Conservation (phyloP, 176 grass and related monocot genomes). For the Tillandsia fasciculata region DNA sequence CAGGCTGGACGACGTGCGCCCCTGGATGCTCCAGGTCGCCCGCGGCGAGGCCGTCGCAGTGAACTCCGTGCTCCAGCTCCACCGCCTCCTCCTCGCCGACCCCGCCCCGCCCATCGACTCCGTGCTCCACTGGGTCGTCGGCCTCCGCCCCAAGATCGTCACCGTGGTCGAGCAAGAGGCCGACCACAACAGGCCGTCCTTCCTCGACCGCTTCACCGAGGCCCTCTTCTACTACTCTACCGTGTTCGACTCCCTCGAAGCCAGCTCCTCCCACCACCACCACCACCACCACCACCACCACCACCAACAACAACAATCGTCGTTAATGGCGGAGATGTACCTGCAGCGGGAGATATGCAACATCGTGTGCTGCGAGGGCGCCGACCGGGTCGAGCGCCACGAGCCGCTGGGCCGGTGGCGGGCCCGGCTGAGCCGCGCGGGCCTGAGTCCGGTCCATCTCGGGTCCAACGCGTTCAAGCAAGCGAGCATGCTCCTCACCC, state of each 20-base stretch:
- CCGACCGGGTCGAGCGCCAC: conserved; percentile 70
- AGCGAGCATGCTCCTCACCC: conserved; percentile 78
- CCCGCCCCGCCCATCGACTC: conserved; percentile 41
- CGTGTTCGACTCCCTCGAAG: conserved; percentile 85
- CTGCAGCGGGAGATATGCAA: conserved; percentile 80
- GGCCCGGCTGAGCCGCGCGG: conserved; percentile 30
- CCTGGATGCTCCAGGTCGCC: conserved; percentile 77
- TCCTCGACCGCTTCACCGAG: conserved; percentile 91
- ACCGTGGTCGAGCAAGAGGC: conserved; percentile 91
- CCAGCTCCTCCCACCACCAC: conserved; percentile 17
- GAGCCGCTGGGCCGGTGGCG: conserved; percentile 70
- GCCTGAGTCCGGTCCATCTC: conserved; percentile 54
- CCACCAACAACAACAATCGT: conserved; percentile 27
- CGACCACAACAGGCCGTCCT: conserved; percentile 74
- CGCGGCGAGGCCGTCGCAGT: conserved; percentile 65
- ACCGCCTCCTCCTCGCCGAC: conserved; percentile 50
- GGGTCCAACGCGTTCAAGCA: conserved; percentile 76
- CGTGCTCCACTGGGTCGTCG: conserved; percentile 48
- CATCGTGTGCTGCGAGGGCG: conserved; percentile 62
- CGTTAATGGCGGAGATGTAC: conserved; percentile 47
- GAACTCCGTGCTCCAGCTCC: conserved; percentile 86
- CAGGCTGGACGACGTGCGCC: conserved; percentile 59
- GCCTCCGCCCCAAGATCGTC: conserved; percentile 51
- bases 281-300: conserved; percentile 18
- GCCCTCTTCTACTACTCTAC: conserved; percentile 94